Evolutionary conservation across 441 rosid species (phyloP).

Genomic region (Croton laevigatus): DNA sequence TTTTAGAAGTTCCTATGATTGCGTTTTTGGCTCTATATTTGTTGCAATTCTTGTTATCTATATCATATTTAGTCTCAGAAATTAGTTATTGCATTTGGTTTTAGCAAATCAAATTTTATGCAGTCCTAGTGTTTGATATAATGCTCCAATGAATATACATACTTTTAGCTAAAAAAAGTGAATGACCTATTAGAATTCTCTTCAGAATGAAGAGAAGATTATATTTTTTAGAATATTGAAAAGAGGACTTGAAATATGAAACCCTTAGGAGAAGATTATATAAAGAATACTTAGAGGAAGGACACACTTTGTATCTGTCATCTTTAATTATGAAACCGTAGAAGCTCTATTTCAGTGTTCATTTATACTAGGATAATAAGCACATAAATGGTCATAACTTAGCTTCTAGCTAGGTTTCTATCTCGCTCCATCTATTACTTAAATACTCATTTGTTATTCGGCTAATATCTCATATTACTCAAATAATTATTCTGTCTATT

Average conservation of each 20-base stretch:
- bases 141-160: background rate
- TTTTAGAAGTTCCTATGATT: too few species aligned
- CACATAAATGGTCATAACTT: background rate
- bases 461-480: too few species aligned
- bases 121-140: background rate
- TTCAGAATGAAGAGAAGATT: background rate
- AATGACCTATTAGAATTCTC: background rate
- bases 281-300: too few species aligned
- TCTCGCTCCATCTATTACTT: background rate
- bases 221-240: background rate
- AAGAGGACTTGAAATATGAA: background rate
- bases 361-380: background rate
- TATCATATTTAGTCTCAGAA: too few species aligned
- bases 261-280: too few species aligned
- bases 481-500: too few species aligned
- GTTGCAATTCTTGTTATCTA: too few species aligned
- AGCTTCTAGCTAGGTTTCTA: background rate
- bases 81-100: too few species aligned
- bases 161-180: background rate
- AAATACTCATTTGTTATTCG: background rate
- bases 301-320: too few species aligned
- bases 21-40: too few species aligned
- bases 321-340: background rate
- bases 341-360: background rate
- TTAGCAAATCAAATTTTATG: background rate